Conservation (phyloP, 352 stramenopile species). For the Phytophthora fragariaefolia region DNA sequence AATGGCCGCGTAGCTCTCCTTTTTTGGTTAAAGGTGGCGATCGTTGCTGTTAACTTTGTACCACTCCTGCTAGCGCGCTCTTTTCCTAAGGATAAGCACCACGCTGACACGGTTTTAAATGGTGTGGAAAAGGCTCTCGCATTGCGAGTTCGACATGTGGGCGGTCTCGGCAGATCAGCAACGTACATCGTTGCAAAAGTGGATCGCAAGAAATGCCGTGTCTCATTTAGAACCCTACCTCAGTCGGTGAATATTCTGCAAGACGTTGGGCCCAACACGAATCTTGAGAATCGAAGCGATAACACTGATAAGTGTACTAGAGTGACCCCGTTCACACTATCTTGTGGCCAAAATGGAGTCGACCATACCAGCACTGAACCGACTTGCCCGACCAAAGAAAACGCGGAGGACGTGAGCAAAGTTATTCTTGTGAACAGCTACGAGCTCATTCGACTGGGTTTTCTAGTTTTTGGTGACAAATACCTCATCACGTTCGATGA, state of each 20-base stretch:
- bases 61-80: conserved; percentile 29
- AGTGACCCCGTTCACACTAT: neutral
- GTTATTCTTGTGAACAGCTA: conserved; percentile 23
- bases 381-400: too few relatives aligned
- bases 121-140: conserved; percentile 38
- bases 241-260: too few relatives aligned
- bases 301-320: too few relatives aligned
- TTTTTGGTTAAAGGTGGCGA: conserved; percentile 31
- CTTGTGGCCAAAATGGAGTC: neutral
- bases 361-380: neutral
- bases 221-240: neutral
- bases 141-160: conserved; percentile 30
- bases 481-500: conserved; percentile 24
- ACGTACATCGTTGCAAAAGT: conserved; percentile 11
- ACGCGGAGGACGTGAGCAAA: too few relatives aligned
- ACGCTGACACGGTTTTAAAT: neutral
- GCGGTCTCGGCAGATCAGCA: conserved; percentile 28
- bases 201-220: neutral
- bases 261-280: too few relatives aligned
- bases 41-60: conserved; percentile 39
- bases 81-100: conserved; percentile 12
- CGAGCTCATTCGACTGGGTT: conserved; percentile 30
- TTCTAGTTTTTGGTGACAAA: conserved; percentile 28
- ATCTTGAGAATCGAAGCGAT: neutral
- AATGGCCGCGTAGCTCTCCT: conserved; percentile 37